Conservation (phyloP, 2,329 filamentous ascomycete genomes). For the Bimuria novae-zelandiae region DNA sequence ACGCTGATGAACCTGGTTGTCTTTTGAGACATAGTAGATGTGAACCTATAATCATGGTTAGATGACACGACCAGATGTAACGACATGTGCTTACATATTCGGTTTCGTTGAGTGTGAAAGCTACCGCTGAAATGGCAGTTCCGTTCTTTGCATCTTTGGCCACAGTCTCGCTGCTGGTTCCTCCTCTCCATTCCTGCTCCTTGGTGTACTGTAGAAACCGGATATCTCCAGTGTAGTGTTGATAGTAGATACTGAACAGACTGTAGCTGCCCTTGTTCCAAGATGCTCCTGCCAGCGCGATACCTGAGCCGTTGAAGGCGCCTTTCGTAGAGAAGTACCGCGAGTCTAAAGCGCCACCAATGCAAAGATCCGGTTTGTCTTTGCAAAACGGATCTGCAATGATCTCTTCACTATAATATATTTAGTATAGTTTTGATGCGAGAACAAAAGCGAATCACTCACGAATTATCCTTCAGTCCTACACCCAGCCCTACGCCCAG, state of each 20-base stretch:
- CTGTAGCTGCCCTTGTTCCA: slow-evolving; percentile 46
- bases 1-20: slow-evolving; percentile 46
- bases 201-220: slow-evolving; percentile 46
- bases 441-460: not conserved
- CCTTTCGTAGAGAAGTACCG: slow-evolving; percentile 47
- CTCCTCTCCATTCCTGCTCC: slow-evolving; percentile 47
- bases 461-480: slow-evolving; percentile 28
- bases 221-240: slow-evolving; percentile 51
- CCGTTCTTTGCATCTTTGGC: slow-evolving; percentile 51
- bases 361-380: slow-evolving; percentile 34
- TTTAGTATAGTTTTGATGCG: not conserved
- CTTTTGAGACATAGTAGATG: slow-evolving; percentile 49
- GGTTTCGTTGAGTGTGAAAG: slow-evolving; percentile 45
- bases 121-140: slow-evolving; percentile 50
- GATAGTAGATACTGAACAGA: slow-evolving; percentile 51
- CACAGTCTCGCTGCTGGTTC: slow-evolving; percentile 44
- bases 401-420: slow-evolving; percentile 9
- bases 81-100: slow-evolving; percentile 43
- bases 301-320: slow-evolving; percentile 54
- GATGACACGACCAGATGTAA: not conserved
- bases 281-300: slow-evolving; percentile 51
- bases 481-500: slow-evolving; percentile 45
- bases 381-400: slow-evolving; percentile 30
- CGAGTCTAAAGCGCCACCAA: slow-evolving; percentile 48
- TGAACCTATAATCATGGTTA: slow-evolving; percentile 34